These are phyloP conservation scores for Saccharomyces pastorianus DNA, from an alignment of 1,139 yeast species.

Conservation along the genomic window DNA sequence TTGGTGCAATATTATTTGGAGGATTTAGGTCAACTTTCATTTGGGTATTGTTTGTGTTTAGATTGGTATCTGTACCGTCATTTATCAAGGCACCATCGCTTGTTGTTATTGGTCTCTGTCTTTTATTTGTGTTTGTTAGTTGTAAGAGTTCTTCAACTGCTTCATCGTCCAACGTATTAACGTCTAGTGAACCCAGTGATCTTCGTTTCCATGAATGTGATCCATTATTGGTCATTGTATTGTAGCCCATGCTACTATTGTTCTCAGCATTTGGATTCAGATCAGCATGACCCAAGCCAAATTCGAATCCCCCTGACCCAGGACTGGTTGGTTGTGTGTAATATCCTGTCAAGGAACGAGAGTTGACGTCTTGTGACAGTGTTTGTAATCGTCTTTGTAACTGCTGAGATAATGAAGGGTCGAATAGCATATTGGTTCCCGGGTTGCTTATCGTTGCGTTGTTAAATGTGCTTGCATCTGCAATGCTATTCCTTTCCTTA, in stretches of 20 bases:
- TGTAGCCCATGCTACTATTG: conserved; percentile 3
- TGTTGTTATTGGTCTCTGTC: conserved; percentile 1
- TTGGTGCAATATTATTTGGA: not conserved
- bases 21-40: not conserved
- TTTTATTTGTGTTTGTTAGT: conserved; percentile 19
- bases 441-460: conserved; percentile 11
- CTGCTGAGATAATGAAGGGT: conserved; percentile 23
- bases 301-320: conserved; percentile 15
- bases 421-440: conserved; percentile 13
- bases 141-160: conserved; percentile 28
- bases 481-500: conserved; percentile 10
- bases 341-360: conserved; percentile 24
- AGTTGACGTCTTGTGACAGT: conserved; percentile 22
- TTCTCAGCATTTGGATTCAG: conserved; percentile 5
- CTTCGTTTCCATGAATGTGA: conserved; percentile 20
- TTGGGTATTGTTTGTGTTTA: not conserved
- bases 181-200: conserved; percentile 24
- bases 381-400: conserved; percentile 23
- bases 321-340: conserved; percentile 31
- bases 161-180: conserved; percentile 24
- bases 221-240: conserved; percentile 3
- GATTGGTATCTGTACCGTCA: not conserved
- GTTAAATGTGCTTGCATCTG: conserved; percentile 4
- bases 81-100: conserved; percentile 1
- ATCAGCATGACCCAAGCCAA: conserved; percentile 10